Base-by-base conservation (phyloP, 139 green algal species). In the Coelastrella sp. region DNA sequence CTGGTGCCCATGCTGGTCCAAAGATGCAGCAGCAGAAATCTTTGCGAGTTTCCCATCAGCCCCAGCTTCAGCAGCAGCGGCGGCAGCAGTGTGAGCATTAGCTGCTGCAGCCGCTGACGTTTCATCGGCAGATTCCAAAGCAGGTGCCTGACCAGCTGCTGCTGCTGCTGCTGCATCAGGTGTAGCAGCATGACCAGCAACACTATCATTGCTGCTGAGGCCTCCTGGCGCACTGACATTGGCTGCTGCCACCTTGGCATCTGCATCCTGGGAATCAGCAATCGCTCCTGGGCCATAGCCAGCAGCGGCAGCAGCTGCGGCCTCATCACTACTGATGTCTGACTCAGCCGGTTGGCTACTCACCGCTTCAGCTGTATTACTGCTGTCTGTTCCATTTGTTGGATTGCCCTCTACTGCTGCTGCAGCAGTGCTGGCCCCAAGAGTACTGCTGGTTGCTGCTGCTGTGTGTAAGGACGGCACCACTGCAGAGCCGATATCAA, bases 1-100 rank as follows among this genome's bases (percentile, higher is more conserved):
- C 9, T 82, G 80, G 11, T 86, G 57, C 57, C 63, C 25, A 49
- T 74, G 80, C 80, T 86, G 80, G 14, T 84, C 1, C 78, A 58
- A 17, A 17, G 15, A 6, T n/a, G 12, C 15, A n/a, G n/a, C n/a
- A n/a, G n/a, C n/a, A n/a, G n/a, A n/a, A n/a, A n/a, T 14, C 63
- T 22, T 17, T 70, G 63, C 63, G 12, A 70, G 1, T 49, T 49
- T 49, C 35, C 35, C 35, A 49, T 49, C 35, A 49, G 35, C 35
- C 35, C 35, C 35, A 49, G 1, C 35, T 49, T 3, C 35, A 49
- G 35, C 35, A 49, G 35, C 35, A 49, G 35, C 1, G 35, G 35
- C 35, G 35, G 35, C 35, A 49, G 35, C 3, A 49, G 35, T 49
- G 35, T 49, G 35, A 49, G 35, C 35, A 49, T 49, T 49, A 49